Evolutionary conservation across 108 stramenopile species (phyloP).

Genomic region (Cyclotella kingstonii): DNA sequence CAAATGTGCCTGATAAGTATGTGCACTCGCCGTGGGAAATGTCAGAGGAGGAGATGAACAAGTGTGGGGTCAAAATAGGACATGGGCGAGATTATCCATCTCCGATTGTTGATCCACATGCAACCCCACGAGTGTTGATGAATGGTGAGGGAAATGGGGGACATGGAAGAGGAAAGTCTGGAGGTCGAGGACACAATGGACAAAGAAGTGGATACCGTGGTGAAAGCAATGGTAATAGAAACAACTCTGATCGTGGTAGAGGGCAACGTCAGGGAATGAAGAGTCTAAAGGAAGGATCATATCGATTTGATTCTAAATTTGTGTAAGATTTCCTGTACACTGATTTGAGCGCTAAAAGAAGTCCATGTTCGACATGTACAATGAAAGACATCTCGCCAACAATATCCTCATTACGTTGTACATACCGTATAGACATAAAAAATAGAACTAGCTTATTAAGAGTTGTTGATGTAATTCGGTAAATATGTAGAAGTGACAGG

Average conservation of each 20-base stretch:
- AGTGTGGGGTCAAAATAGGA: slow-evolving; percentile 70
- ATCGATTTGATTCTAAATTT: slow-evolving; percentile 30
- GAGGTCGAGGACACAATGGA: slow-evolving; percentile 12
- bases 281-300: slow-evolving; percentile 63
- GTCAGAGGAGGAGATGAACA: slow-evolving; percentile 72
- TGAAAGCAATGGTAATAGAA: slow-evolving; percentile 20
- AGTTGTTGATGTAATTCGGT: no score
- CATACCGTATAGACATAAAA: no score
- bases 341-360: background rate
- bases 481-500: no score
- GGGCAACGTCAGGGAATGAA: slow-evolving; percentile 84
- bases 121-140: slow-evolving; percentile 38
- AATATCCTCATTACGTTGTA: no score
- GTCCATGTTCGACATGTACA: no score
- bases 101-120: slow-evolving; percentile 62
- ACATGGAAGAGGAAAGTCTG: slow-evolving; percentile 14
- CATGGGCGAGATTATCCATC: slow-evolving; percentile 75
- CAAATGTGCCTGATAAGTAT: slow-evolving; percentile 70
- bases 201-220: slow-evolving; percentile 22
- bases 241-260: slow-evolving; percentile 60
- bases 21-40: slow-evolving; percentile 91
- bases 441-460: no score
- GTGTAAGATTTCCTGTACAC: background rate
- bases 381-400: no score
- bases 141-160: slow-evolving; percentile 28